These are phyloP conservation scores for Entomortierella lignicola DNA, from an alignment of 192 early-diverging fungal species.

Conservation along the genomic window DNA sequence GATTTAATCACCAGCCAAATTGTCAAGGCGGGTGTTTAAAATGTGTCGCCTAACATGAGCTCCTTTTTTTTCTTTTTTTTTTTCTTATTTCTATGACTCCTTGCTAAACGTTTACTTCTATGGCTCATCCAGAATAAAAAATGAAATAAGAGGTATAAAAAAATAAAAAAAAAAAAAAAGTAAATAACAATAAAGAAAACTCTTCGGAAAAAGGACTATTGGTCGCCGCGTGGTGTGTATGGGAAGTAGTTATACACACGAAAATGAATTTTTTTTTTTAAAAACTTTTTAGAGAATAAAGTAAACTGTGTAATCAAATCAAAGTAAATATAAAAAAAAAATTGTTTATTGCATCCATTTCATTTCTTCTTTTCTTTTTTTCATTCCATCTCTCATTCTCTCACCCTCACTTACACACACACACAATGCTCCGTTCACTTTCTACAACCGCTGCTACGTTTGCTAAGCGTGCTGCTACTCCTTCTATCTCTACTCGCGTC, in stretches of 20 bases:
- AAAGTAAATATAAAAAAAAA: not conserved
- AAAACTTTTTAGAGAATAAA: too few relatives aligned
- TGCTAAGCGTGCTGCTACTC: constrained; percentile 46
- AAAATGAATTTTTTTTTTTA: not conserved
- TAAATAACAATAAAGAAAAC: not conserved
- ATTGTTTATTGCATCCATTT: not conserved
- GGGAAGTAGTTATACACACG: not conserved
- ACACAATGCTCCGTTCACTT: constrained; percentile 59
- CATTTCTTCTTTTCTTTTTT: not conserved
- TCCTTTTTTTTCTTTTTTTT: constrained; percentile 3
- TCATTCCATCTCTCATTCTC: not conserved
- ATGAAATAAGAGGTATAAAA: not conserved
- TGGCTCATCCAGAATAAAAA: not conserved
- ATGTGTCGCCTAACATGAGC: not conserved
- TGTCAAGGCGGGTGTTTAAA: too few relatives aligned
- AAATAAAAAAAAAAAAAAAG: not conserved
- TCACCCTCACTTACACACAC: not conserved
- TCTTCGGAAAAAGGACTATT: not conserved
- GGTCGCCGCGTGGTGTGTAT: not conserved
- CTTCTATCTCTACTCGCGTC: constrained; percentile 44
- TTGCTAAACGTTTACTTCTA: not conserved
- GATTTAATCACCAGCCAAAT: too few relatives aligned
- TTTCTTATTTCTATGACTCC: not conserved
- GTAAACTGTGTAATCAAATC: too few relatives aligned
- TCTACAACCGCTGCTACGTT: constrained; percentile 42